These are phyloP conservation scores for Ulota crispa DNA, from an alignment of 225 moss, liverwort and hornwort genomes.

Conservation along the genomic window DNA sequence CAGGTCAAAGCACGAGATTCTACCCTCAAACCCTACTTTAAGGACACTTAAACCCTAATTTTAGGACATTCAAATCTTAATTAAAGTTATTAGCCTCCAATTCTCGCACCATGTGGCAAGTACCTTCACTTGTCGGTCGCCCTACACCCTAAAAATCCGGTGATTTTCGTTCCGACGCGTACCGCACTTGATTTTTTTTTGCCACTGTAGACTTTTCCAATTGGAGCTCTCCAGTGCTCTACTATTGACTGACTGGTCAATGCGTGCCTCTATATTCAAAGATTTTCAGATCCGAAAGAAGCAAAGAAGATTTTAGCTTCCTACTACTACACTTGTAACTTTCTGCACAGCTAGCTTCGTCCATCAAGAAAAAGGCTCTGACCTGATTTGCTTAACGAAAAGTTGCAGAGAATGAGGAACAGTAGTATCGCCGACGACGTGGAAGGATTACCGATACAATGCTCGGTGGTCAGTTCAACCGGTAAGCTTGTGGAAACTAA, in stretches of 20 bases:
- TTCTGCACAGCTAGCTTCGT: not conserved
- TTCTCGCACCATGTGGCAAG: not conserved
- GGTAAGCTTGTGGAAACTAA: not conserved
- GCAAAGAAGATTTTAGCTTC: no score
- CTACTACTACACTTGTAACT: not conserved
- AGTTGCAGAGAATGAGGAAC: not conserved
- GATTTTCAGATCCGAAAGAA: not conserved
- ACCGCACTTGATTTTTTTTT: no score
- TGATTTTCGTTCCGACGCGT: not conserved
- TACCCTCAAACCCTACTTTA: not conserved
- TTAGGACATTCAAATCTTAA: not conserved
- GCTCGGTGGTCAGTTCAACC: not conserved
- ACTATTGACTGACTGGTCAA: not conserved
- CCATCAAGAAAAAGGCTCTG: not conserved
- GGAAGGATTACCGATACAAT: no score
- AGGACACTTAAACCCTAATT: not conserved
- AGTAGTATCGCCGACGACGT: not conserved
- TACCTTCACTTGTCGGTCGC: not conserved
- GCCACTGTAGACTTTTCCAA: not conserved
- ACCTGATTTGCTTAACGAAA: not conserved
- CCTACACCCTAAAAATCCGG: not conserved
- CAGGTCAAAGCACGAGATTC: slow-evolving; percentile 1
- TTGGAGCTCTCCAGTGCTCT: not conserved
- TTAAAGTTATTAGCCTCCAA: not conserved
- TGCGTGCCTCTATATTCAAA: not conserved